phyloP scores from a whole-genome alignment of 2,329 filamentous ascomycete genomes.

The Esteya vermicola region DNA sequence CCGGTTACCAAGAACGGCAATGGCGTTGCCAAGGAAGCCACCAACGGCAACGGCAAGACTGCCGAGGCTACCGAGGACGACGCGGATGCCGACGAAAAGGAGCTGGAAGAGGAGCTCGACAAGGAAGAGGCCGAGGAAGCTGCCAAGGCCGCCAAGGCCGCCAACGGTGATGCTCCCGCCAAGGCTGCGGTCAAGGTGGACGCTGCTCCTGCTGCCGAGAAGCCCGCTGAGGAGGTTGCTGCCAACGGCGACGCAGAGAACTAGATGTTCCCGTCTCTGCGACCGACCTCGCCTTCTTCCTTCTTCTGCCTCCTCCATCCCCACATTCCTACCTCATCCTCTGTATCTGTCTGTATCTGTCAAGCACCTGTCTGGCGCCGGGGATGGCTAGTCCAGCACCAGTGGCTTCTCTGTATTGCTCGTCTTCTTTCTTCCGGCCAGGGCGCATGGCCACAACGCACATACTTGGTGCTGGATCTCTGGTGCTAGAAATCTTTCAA shows the following conservation, averaged over 20 bases:
- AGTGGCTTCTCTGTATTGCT: too few relatives aligned
- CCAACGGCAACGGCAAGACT: constrained; percentile 5
- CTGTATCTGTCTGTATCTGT: neutral
- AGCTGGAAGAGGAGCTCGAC: constrained; percentile 18
- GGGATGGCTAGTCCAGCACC: too few relatives aligned
- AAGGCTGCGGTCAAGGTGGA: constrained; percentile 8
- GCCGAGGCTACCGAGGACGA: constrained; percentile 14
- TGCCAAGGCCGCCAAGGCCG: constrained; percentile 6
- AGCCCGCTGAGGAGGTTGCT: constrained; percentile 5
- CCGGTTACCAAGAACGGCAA: constrained; percentile 12
- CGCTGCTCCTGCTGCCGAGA: constrained; percentile 5
- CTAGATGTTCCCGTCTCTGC: neutral
- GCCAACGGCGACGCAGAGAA: constrained; percentile 10
- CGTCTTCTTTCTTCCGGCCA: too few relatives aligned
- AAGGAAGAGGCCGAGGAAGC: constrained; percentile 9
- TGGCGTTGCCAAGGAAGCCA: constrained; percentile 8
- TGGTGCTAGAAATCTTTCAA: too few relatives aligned
- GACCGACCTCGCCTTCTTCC: too few relatives aligned
- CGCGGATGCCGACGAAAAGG: constrained; percentile 14
- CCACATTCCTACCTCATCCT: too few relatives aligned
- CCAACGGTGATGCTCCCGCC: constrained; percentile 2
- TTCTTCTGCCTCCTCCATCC: too few relatives aligned
- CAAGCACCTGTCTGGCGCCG: too few relatives aligned
- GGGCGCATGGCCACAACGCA: too few relatives aligned
- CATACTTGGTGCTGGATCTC: too few relatives aligned